Base-by-base conservation (phyloP, 2,329 filamentous ascomycete species). In the Ceratocystis papillata region DNA sequence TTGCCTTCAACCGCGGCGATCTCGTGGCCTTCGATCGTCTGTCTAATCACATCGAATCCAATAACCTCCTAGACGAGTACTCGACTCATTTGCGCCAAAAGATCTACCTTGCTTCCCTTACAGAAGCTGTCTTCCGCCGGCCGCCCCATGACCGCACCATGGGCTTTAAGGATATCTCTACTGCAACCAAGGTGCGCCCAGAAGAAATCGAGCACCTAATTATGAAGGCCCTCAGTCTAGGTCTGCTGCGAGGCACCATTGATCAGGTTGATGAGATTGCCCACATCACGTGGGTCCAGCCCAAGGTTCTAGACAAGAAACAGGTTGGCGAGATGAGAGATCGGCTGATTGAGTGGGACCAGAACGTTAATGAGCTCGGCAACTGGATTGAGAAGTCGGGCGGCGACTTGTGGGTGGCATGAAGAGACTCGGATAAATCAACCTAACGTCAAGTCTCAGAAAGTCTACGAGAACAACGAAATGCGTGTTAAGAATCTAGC, bases 211-310 rank as follows among this genome's bases (percentile, higher is more conserved):
- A 99, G 81, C 93, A 97, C 75, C 79, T 99, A 70, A 89, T 99
- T 72, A 99, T 99, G 94, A 97, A 96, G 81, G 94, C 94, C n/a
- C 78, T 99, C 72, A 96, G 92, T 73, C 77, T 99, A 71, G 94
- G 94, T 0, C 80, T 99, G 71, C 79, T 99, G 71, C 84, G 88
- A 71, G 94, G 94, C 59, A 94, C 89, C 66, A 97, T 99, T 72
- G 94, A 99, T 75, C 93, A 99, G 78, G 94, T 99, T 41, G 90
- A 90, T 61, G 87, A 92, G 76, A 86, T 97, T 70, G 94, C 94
- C 55, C 86, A 92, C 74, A 96, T 99, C 77, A 93, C 93, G 73
- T 99, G 94, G 94, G 94, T 99, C 67, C 94, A 99, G 79, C 94
- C 94, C 25, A 97, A 97, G 83, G 92, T 99, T 41, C 79, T 99